Evolutionary conservation across 129 eudicot genomes (phyloP), one percentile per base, ranked within the genome.

Genomic region (Cynara cardunculus): DNA sequence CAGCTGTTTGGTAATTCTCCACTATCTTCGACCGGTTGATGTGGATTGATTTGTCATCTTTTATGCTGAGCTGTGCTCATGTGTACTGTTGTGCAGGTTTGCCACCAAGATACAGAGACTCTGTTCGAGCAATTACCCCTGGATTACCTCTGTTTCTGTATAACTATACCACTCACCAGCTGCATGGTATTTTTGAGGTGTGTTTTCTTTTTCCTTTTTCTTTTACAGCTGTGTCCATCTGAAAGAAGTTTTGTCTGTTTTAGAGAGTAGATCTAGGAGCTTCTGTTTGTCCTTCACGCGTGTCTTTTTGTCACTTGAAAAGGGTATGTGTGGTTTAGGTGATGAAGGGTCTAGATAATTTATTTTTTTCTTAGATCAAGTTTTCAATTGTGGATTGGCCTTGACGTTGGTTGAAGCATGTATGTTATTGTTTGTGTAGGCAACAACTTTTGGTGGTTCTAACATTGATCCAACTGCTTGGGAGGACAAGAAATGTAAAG

Each of bases 401-500:
- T n/a, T n/a, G n/a, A n/a, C n/a, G n/a, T n/a, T n/a, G n/a, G n/a
- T n/a, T n/a, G n/a, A n/a, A n/a, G n/a, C n/a, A n/a, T n/a, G n/a
- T n/a, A n/a, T 25, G 37, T 28, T 16, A 7, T 28, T 25, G n/a
- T 12, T 14, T n/a, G 4, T 68, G 61, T 82, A 96, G 99, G 99
- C 99, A 75, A 66, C 97, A 68, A 89, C 86, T 69, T 96, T 96
- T 86, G 99, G 99, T 76, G 99, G 99, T 77, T 92, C 99, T 59
- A 96, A 96, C 93, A 96, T 96, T 12, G 99, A 96, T 89, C 92
- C 99, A 30, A 92, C 97, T 87, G 99, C 99, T 73, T 96, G 99
- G 99, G 99, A 96, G 88, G 98, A 96, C 87, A 96, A 93, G 89
- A 96, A 96, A 69, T 96, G 99, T 89, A 96, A 88, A 88, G 99